A percentile compares a stretch with the other conserved stretches of the same genome.
Evolutionary conservation across 2,329 filamentous ascomycete genomes (phyloP).

Genomic region (Fusarium proliferatum): DNA sequence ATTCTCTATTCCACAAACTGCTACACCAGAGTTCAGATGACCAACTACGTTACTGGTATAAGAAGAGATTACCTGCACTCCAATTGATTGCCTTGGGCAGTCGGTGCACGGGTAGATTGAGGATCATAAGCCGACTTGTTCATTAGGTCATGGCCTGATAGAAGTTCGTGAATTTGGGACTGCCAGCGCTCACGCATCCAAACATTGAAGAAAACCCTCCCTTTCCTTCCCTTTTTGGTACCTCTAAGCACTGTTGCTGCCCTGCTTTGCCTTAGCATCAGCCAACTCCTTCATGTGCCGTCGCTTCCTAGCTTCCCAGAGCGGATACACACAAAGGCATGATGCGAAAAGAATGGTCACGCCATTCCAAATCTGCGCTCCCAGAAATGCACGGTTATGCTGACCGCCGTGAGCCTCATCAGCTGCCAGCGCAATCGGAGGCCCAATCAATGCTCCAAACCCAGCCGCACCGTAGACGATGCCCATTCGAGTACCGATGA

Average conservation of each 20-base stretch:
- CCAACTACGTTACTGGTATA: no score
- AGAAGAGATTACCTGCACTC: no score
- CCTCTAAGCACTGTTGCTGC: not conserved
- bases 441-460: not conserved
- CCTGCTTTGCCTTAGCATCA: not conserved
- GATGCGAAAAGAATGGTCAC: not conserved
- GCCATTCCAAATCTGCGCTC: not conserved
- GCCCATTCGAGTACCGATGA: not conserved
- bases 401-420: not conserved
- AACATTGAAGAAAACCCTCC: rapidly evolving
- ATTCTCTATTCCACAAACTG: no score
- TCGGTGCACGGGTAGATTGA: no score
- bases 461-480: not conserved
- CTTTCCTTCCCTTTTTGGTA: not conserved
- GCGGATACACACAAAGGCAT: not conserved
- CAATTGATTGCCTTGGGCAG: no score
- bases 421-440: not conserved
- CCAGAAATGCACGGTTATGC: not conserved
- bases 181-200: no score
- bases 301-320: not conserved
- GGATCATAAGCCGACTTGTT: no score
- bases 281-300: not conserved
- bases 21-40: no score
- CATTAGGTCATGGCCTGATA: no score
- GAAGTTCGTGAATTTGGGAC: no score